Evolutionary conservation across 2,329 filamentous ascomycete species (phyloP).

Genomic region (Ophiosphaerella herpotricha): DNA sequence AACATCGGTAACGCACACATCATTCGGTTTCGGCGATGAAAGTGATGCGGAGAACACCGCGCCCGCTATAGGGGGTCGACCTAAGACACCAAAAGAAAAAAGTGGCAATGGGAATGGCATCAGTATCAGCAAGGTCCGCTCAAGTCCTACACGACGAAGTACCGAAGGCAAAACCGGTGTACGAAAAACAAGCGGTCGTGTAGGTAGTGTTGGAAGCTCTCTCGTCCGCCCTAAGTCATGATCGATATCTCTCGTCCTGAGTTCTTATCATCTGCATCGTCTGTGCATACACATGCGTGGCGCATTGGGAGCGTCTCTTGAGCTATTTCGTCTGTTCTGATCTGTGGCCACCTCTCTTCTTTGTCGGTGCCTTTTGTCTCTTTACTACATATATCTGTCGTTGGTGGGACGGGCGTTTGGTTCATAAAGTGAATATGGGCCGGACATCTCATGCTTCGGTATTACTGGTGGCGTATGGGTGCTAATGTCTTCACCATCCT

Average conservation of each 20-base stretch:
- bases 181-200: constrained; percentile 57
- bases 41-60: constrained; percentile 54
- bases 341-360: constrained; percentile 11
- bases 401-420: constrained; percentile 32
- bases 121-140: constrained; percentile 51
- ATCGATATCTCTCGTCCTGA: constrained; percentile 12
- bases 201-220: constrained; percentile 51
- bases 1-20: constrained; percentile 41
- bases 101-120: constrained; percentile 52
- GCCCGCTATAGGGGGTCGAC: constrained; percentile 37
- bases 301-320: constrained; percentile 22
- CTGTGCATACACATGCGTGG: constrained; percentile 27
- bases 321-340: constrained; percentile 13
- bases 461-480: constrained; percentile 21
- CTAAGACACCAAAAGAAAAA: constrained; percentile 52
- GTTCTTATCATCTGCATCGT: constrained; percentile 12
- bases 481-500: constrained; percentile 12
- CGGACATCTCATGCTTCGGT: constrained; percentile 16
- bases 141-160: constrained; percentile 51
- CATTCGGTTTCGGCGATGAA: constrained; percentile 46
- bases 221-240: constrained; percentile 35
- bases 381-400: constrained; percentile 16
- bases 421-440: constrained; percentile 16
- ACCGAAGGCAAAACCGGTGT: constrained; percentile 55
- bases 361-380: constrained; percentile 14